phyloP scores from a whole-genome alignment of 2,329 filamentous ascomycete species.

The Aspergillus aculeatus region DNA sequence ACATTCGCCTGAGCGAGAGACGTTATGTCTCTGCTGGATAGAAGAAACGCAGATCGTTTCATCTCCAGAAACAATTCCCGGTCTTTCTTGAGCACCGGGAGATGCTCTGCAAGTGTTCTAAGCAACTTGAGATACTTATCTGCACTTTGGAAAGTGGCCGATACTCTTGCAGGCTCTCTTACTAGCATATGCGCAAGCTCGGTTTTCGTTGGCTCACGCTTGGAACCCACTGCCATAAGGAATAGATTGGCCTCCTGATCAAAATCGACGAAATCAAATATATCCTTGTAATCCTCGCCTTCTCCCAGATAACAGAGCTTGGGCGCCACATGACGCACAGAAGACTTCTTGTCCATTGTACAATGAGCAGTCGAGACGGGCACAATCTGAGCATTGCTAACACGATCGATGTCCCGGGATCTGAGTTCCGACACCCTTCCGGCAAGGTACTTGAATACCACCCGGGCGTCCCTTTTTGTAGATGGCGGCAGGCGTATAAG shows the following conservation, averaged over 20 bases:
- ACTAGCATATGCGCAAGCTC: conserved; percentile 86
- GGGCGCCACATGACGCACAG: conserved; percentile 62
- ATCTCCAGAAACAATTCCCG: conserved; percentile 75
- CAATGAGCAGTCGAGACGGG: conserved; percentile 53
- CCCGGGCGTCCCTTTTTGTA: conserved; percentile 63
- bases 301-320: conserved; percentile 76
- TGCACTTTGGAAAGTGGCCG: conserved; percentile 73
- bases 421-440: conserved; percentile 72
- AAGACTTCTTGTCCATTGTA: conserved; percentile 43
- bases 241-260: conserved; percentile 84
- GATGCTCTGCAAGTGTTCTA: conserved; percentile 73
- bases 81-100: conserved; percentile 69
- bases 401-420: conserved; percentile 56
- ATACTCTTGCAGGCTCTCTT: conserved; percentile 75
- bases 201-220: conserved; percentile 80
- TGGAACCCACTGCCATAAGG: conserved; percentile 82
- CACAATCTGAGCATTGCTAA: conserved; percentile 68
- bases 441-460: conserved; percentile 80
- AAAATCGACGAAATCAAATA: conserved; percentile 97
- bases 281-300: conserved; percentile 72
- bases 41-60: conserved; percentile 71
- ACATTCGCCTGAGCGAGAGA: conserved; percentile 24
- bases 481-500: conserved; percentile 71
- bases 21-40: conserved; percentile 76
- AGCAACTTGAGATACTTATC: conserved; percentile 87